Evolutionary conservation across 1,284 basidiomycete species (phyloP).

Genomic region (Entoloma clypeatum): DNA sequence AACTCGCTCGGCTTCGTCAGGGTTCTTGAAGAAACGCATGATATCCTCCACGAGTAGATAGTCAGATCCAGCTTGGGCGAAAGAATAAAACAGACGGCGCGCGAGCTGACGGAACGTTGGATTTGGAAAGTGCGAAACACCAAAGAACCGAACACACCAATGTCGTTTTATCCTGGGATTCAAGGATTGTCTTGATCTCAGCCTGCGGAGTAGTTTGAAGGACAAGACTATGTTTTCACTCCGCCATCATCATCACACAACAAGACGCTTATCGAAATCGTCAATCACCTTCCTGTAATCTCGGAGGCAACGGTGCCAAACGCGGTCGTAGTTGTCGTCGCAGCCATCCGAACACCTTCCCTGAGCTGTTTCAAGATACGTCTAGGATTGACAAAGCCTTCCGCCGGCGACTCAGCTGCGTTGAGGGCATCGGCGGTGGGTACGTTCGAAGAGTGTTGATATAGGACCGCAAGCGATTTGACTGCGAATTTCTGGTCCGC

Average conservation of each 20-base stretch:
- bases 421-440: constrained; percentile 63
- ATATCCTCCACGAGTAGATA: constrained; percentile 71
- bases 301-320: constrained; percentile 75
- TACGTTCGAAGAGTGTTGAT: constrained; percentile 73
- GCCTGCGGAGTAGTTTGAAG: constrained; percentile 84
- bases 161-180: constrained; percentile 80
- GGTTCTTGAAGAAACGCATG: constrained; percentile 63
- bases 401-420: constrained; percentile 28
- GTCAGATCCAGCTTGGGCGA: constrained; percentile 60
- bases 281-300: constrained; percentile 59
- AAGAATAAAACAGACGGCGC: constrained; percentile 85
- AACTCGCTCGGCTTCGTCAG: constrained; percentile 60
- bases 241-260: constrained; percentile 4
- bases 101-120: constrained; percentile 52
- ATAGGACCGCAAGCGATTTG: constrained; percentile 69
- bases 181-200: constrained; percentile 76
- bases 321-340: constrained; percentile 79
- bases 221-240: constrained; percentile 54
- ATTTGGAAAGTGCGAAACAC: constrained; percentile 7
- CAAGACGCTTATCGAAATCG: background rate
- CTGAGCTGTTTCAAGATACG: constrained; percentile 69
- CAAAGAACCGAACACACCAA: constrained; percentile 41
- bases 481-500: constrained; percentile 81
- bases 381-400: constrained; percentile 48
- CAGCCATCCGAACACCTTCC: constrained; percentile 67